Percentiles rank a stretch among this genome's conserved stretches.
phyloP scores from a whole-genome alignment of 108 stramenopile genomes.

The Nitzschia sp. region DNA sequence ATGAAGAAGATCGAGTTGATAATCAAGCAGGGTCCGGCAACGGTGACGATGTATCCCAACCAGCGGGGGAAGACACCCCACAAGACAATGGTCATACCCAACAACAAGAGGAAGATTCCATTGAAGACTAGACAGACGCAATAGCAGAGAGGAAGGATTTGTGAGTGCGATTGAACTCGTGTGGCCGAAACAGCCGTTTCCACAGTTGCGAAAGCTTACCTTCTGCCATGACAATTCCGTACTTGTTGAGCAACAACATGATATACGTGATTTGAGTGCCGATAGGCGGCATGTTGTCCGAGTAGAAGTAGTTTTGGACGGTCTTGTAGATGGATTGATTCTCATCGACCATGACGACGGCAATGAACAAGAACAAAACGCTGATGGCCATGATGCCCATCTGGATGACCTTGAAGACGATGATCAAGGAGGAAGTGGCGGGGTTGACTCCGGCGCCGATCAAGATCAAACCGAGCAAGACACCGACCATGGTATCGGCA shows the following conservation, averaged over 20 bases:
- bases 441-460: conserved; percentile 43
- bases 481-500: conserved; percentile 28
- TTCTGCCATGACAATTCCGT: conserved; percentile 22
- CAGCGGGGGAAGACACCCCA: conserved; percentile 41
- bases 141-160: not conserved
- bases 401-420: conserved; percentile 32
- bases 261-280: conserved; percentile 34
- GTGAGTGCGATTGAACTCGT: not conserved
- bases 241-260: conserved; percentile 38
- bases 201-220: conserved; percentile 10
- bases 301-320: conserved; percentile 37
- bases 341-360: conserved; percentile 24
- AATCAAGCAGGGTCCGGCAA: conserved; percentile 32
- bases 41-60: conserved; percentile 23
- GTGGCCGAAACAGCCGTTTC: not conserved
- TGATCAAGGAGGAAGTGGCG: conserved; percentile 33
- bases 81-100: conserved; percentile 28
- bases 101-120: conserved; percentile 26
- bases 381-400: conserved; percentile 22
- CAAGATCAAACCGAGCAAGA: conserved; percentile 37
- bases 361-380: conserved; percentile 20
- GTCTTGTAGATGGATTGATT: conserved; percentile 20
- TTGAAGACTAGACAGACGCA: conserved; percentile 30
- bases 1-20: conserved; percentile 19
- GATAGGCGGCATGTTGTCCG: conserved; percentile 34